phyloP scores from a whole-genome alignment of 2,329 filamentous ascomycete species.

The Aspergillus ustus region DNA sequence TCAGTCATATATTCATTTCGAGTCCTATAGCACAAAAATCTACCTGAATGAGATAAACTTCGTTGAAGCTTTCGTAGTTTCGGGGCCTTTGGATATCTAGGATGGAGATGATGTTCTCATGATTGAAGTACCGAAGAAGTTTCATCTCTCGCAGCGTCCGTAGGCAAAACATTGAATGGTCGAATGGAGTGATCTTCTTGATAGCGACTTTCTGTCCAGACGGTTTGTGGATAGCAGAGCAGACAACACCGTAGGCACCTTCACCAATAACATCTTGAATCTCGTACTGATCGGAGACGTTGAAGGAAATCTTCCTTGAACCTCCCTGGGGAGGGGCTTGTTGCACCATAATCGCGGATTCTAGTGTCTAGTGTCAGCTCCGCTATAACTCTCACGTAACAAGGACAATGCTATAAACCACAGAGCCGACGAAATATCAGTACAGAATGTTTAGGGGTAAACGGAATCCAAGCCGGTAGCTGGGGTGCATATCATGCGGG shows the following conservation, averaged over 20 bases:
- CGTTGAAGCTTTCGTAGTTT: conserved; percentile 93
- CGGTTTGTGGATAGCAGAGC: conserved; percentile 96
- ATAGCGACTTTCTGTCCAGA: conserved; percentile 98
- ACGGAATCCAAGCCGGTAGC: neutral
- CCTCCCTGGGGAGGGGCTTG: conserved; percentile 55
- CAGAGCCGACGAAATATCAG: neutral
- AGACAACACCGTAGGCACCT: conserved; percentile 97
- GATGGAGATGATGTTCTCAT: conserved; percentile 99
- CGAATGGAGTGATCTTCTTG: conserved; percentile 99
- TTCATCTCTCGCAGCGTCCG: conserved; percentile 99
- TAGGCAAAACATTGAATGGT: conserved; percentile 98
- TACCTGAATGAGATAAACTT: conserved; percentile 98
- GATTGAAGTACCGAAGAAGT: conserved; percentile 97
- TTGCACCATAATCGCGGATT: conserved; percentile 44
- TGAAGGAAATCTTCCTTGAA: conserved; percentile 96
- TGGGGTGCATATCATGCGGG: neutral
- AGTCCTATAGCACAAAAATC: conserved; percentile 31
- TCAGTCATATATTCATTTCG: neutral
- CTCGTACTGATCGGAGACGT: conserved; percentile 98
- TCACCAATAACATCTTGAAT: conserved; percentile 99
- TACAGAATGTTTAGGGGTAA: neutral
- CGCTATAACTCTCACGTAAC: neutral
- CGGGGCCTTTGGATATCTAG: conserved; percentile 98
- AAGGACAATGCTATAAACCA: neutral
- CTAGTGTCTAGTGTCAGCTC: conserved; percentile 19